Evolutionary conservation across 2,329 filamentous ascomycete species (phyloP), one percentile per base, ranked within the genome.

Genomic region (Alternaria sp.): DNA sequence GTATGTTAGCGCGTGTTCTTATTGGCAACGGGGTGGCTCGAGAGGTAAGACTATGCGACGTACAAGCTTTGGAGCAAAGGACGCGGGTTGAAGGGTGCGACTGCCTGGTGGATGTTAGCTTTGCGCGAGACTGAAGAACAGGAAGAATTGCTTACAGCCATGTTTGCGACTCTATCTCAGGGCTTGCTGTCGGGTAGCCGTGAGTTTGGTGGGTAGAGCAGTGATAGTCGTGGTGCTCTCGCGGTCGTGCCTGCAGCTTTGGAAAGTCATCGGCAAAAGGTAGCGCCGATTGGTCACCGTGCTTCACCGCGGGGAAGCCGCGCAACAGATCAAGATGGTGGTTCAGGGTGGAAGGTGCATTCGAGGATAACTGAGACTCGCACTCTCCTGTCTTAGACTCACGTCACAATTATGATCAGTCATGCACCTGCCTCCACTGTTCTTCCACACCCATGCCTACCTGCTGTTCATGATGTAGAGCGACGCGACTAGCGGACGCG

Each of bases 61-160:
- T 89, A 93, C 90, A 97, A 90, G 79, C 90, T 90, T 85, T 97
- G 94, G 79, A 99, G 91, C 87, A 97, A 94, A 46, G 96, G 96
- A 81, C 95, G 93, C 78, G 96, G 96, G 87, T 99, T 99, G 78
- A 98, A 87, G 68, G 96, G 96, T 81, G 96, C 90, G 84, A 96
- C 71, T 51, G 71, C 68, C 74, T 77, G 54, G 6, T 12, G 5
- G 3, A 1, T 3, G 57, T 78, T 67, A 77, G 72, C 64, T n/a
- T 37, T 57, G 55, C 41, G 47, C 44, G 33, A 3, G n/a, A 25
- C 4, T 9, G 15, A 6, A 1, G 4, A 6, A 6, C 0, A 4
- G 12, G 30, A 10, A 9, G 12, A 21, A 20, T 26, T 23, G 56
- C 64, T 59, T 77, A 81, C 81, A 75, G 78, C 79, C 80, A 82